These are phyloP conservation scores for Pseudocercospora fijiensis DNA, from an alignment of 2,329 filamentous ascomycete species.

Conservation along the genomic window DNA sequence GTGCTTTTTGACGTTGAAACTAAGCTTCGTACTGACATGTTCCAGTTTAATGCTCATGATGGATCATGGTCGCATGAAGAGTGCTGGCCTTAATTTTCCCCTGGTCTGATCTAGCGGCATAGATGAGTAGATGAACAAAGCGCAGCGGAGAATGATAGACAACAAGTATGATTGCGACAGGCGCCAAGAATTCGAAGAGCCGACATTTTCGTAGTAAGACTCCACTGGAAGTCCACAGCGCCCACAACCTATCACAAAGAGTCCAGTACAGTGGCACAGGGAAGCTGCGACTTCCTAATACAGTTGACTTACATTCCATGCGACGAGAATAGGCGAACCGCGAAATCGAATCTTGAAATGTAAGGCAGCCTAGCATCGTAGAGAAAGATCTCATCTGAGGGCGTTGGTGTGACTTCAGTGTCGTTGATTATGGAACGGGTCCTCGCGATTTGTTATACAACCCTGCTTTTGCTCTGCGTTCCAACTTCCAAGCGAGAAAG, in stretches of 20 bases:
- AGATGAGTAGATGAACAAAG: neutral
- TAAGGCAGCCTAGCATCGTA: neutral
- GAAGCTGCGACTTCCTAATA: conserved; percentile 3
- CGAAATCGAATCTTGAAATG: neutral
- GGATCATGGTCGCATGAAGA: conserved; percentile 67
- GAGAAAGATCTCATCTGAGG: neutral
- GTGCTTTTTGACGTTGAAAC: neutral
- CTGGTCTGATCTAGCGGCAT: too few species aligned
- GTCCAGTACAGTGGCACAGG: neutral
- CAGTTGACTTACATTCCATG: neutral
- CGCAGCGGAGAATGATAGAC: neutral
- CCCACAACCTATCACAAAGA: neutral
- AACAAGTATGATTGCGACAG: conserved; percentile 5
- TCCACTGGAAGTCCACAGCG: neutral
- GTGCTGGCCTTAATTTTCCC: conserved; percentile 65
- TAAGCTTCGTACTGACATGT: neutral
- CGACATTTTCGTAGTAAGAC: neutral
- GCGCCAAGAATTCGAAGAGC: neutral
- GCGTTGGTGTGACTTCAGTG: neutral
- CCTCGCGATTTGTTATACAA: conserved; percentile 6
- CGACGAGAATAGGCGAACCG: neutral
- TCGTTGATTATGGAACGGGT: too few species aligned
- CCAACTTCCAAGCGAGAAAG: neutral
- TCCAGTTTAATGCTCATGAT: conserved; percentile 48
- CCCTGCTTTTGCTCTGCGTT: neutral